Percentiles rank a stretch among this genome's conserved stretches.
These are phyloP conservation scores for Corylus avellana DNA, from an alignment of 306 rosid species.

Conservation along the genomic window DNA sequence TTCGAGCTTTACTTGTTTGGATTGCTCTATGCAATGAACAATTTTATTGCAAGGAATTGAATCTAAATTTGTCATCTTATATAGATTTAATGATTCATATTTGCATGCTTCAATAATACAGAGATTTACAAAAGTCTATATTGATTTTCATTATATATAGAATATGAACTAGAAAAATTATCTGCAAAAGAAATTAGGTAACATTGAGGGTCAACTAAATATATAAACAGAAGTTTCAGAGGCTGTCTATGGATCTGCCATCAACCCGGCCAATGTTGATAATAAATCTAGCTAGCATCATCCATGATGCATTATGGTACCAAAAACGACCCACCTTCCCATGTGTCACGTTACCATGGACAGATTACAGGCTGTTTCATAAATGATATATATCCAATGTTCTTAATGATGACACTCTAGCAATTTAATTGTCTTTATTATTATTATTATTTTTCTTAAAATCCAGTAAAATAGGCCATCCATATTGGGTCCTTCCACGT, in stretches of 20 bases:
- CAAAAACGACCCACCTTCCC: not conserved
- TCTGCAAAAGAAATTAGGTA: not conserved
- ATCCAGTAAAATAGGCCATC: no score
- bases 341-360: not conserved
- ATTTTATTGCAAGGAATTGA: no score
- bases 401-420: not conserved
- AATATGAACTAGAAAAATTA: no score
- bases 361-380: not conserved
- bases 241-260: constrained; percentile 7
- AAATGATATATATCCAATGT: not conserved
- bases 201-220: not conserved
- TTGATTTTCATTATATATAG: no score
- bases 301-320: not conserved
- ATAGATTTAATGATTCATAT: no score
- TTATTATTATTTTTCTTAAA: no score
- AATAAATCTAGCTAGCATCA: not conserved
- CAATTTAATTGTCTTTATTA: not conserved
- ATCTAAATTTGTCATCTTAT: no score
- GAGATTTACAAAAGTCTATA: no score
- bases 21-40: no score
- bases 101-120: no score
- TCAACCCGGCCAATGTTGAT: not conserved
- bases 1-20: no score
- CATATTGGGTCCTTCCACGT: no score
- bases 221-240: not conserved